Evolutionary conservation across 208 protist species (phyloP).

Genomic region (Crithidia brevicula): DNA sequence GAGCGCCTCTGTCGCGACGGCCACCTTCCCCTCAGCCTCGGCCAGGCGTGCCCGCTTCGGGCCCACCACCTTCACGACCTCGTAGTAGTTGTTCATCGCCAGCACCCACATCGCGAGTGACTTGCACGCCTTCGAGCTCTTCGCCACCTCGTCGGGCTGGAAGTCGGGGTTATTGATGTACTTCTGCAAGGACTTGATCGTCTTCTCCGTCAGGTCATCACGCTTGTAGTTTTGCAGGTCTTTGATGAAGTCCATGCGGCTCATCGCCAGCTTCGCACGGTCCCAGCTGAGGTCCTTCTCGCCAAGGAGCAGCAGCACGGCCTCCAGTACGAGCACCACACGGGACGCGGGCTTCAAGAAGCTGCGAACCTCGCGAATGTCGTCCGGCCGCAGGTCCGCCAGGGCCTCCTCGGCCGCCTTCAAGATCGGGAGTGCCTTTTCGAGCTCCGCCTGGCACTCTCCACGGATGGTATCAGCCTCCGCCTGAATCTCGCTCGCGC

Average conservation of each 20-base stretch:
- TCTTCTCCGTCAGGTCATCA: conserved; percentile 89
- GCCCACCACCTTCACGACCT: conserved; percentile 91
- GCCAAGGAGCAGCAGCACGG: conserved; percentile 92
- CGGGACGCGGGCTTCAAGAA: conserved; percentile 91
- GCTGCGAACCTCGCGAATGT: conserved; percentile 94
- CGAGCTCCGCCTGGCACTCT: conserved; percentile 94
- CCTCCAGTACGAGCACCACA: conserved; percentile 94
- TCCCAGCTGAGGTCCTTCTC: conserved; percentile 95
- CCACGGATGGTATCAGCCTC: conserved; percentile 90
- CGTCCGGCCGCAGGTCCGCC: conserved; percentile 92
- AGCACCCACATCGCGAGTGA: conserved; percentile 96
- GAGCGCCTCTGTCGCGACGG: conserved; percentile 72
- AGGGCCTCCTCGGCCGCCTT: conserved; percentile 93
- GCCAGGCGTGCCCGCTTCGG: conserved; percentile 83
- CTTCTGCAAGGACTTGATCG: conserved; percentile 92
- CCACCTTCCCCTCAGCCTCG: conserved; percentile 87
- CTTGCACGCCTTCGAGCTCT: conserved; percentile 94
- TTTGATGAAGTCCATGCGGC: conserved; percentile 93
- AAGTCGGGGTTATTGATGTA: conserved; percentile 96
- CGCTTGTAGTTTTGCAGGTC: conserved; percentile 93
- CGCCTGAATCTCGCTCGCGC: conserved; percentile 84
- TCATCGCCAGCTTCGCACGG: conserved; percentile 92
- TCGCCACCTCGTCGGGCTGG: conserved; percentile 91
- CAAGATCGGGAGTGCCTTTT: conserved; percentile 95
- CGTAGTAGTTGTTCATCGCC: conserved; percentile 95